A percentile compares a stretch with the other conserved stretches of the same genome.
Evolutionary conservation across 129 eudicot species (phyloP).

Genomic region (Flaveria brownii): DNA sequence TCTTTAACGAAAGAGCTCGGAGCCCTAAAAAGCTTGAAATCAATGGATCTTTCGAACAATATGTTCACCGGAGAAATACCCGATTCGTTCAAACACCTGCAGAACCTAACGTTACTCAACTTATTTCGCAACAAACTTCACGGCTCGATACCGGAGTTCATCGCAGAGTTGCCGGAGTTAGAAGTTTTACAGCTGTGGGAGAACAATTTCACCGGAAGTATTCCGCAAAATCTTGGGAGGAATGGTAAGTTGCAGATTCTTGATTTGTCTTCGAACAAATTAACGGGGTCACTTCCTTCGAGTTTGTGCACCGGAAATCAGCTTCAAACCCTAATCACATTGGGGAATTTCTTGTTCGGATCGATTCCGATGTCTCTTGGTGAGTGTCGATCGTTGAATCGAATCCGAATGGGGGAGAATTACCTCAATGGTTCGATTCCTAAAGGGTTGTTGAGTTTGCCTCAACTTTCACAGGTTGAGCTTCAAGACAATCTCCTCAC

Average conservation of each 20-base stretch:
- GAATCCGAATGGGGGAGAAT: conserved; percentile 60
- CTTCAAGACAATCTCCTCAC: conserved; percentile 74
- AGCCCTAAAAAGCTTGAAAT: conserved; percentile 53
- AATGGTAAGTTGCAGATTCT: conserved; percentile 58
- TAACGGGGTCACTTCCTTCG: conserved; percentile 69
- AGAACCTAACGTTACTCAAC: conserved; percentile 65
- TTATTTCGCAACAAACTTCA: conserved; percentile 76
- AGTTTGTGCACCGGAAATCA: conserved; percentile 53
- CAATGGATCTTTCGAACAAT: conserved; percentile 86
- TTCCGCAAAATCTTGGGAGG: conserved; percentile 54
- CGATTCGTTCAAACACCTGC: conserved; percentile 40
- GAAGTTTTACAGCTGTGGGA: conserved; percentile 88
- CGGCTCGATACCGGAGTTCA: conserved; percentile 80
- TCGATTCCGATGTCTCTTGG: conserved; percentile 71
- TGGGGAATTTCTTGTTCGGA: conserved; percentile 75
- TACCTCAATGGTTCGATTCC: conserved; percentile 76
- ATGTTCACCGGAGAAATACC: conserved; percentile 77
- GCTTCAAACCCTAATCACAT: conserved; percentile 64
- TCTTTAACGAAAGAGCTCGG: conserved; percentile 63
- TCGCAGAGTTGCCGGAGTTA: conserved; percentile 70
- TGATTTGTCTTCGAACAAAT: conserved; percentile 71
- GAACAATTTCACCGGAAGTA: conserved; percentile 55
- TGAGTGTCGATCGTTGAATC: conserved; percentile 58
- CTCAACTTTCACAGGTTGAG: conserved; percentile 73
- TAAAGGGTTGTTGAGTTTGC: conserved; percentile 67